These are phyloP conservation scores for Sarcodon aspratus DNA, from an alignment of 768 basidiomycete species.

Conservation along the genomic window DNA sequence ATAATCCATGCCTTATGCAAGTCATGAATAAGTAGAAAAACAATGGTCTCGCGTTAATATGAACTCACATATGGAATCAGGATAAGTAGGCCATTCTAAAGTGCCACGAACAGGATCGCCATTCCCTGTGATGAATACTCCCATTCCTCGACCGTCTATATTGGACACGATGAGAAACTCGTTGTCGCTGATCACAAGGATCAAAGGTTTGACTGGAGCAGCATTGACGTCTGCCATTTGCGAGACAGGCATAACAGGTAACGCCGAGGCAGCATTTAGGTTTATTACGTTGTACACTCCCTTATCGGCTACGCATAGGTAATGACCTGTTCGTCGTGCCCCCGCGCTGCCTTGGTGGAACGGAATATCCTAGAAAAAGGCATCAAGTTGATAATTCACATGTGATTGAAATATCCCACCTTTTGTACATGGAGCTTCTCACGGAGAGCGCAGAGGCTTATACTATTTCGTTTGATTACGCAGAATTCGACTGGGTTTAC, in stretches of 20 bases:
- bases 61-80: slow-evolving; percentile 60
- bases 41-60: background rate
- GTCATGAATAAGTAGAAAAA: background rate
- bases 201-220: slow-evolving; percentile 47
- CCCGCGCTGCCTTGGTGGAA: slow-evolving; percentile 44
- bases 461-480: slow-evolving; percentile 54
- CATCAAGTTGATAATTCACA: background rate
- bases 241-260: slow-evolving; percentile 68
- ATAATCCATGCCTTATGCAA: slow-evolving; percentile 44
- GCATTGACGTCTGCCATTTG: slow-evolving; percentile 40
- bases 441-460: slow-evolving; percentile 54
- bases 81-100: slow-evolving; percentile 75
- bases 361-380: slow-evolving; percentile 50
- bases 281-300: slow-evolving; percentile 71
- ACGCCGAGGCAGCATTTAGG: slow-evolving; percentile 55
- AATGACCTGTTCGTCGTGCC: slow-evolving; percentile 49
- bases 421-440: slow-evolving; percentile 53
- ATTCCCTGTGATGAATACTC: slow-evolving; percentile 73
- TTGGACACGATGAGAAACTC: slow-evolving; percentile 85
- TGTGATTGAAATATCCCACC: slow-evolving; percentile 22
- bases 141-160: slow-evolving; percentile 72
- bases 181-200: slow-evolving; percentile 60
- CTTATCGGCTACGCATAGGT: slow-evolving; percentile 66
- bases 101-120: slow-evolving; percentile 90
- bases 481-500: slow-evolving; percentile 57